A percentile compares a stretch with the other conserved stretches of the same genome.
Evolutionary conservation across 169 alveolate species (phyloP).

Genomic region (Besnoitia besnoiti): DNA sequence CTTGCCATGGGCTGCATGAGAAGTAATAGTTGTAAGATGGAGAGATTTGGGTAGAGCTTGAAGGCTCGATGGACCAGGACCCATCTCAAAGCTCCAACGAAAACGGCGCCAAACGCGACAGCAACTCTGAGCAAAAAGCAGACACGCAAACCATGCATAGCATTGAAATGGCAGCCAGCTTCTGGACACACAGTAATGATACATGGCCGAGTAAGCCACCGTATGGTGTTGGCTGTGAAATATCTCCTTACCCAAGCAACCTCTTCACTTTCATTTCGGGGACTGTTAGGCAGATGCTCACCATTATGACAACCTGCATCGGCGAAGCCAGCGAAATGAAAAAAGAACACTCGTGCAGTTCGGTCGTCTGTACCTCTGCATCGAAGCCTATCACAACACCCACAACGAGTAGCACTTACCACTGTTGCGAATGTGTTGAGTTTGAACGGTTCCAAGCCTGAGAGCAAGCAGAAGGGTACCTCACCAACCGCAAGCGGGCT

Average conservation of each 20-base stretch:
- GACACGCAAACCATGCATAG: not conserved
- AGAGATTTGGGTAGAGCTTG: not conserved
- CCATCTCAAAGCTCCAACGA: constrained; percentile 35
- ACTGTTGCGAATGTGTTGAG: not conserved
- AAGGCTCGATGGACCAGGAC: not conserved
- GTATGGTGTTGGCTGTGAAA: not conserved
- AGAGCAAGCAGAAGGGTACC: not conserved
- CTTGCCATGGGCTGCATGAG: constrained; percentile 36
- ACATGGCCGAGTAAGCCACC: not conserved
- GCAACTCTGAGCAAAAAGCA: not conserved
- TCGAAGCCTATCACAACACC: too few species aligned
- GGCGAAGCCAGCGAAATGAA: too few species aligned
- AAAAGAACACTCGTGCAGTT: too few species aligned
- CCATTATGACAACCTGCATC: constrained; percentile 42
- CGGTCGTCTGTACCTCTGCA: too few species aligned
- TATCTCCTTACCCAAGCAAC: constrained; percentile 24
- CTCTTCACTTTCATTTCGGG: constrained; percentile 48
- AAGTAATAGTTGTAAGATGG: not conserved
- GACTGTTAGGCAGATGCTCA: constrained; percentile 52
- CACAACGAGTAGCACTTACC: not conserved
- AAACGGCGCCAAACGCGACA: constrained; percentile 13
- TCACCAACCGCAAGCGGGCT: not conserved
- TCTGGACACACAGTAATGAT: not conserved
- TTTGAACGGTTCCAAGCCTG: constrained; percentile 34
- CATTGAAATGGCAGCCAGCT: not conserved